Evolutionary conservation across 163 green algal genomes (phyloP), one percentile per base, ranked within the genome.

Genomic region (Coccomyxa subellipsoidea): DNA sequence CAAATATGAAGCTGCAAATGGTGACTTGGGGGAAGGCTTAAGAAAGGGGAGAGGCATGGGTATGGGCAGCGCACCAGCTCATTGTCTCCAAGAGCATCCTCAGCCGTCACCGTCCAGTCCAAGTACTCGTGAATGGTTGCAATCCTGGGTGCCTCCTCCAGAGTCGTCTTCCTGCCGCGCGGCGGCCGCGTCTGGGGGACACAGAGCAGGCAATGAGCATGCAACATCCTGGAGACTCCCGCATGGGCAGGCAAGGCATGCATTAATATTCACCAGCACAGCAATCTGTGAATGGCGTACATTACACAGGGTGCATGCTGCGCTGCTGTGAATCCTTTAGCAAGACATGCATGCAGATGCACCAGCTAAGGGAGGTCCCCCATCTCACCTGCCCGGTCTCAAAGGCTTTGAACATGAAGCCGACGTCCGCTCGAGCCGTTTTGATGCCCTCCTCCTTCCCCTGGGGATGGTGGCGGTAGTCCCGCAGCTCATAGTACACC

Each of bases 111-210:
- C 8, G 95, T 98, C 95, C 95, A 98, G 85, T 98, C 93, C 15
- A 98, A 88, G 87, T 97, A 98, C 84, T 98, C 95, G 83, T 98
- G 95, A 54, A 98, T 98, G 59, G 95, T 98, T 70, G 92, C 88
- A n/a, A 92, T 90, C 12, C 95, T 90, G 7, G 93, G 91, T 80
- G 91, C 88, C 69, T 93, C 87, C 0, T 85, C 89, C 70, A 77
- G 70, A 27, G 70, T 38, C 4, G 70, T 77, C 32, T 47, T 40
- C 32, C 32, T 27, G n/a, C 70, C 70, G 10, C 70, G 70, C 0
- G 70, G 32, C 70, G 70, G 82, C 37, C 79, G 86, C 35, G 83
- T 85, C 80, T 84, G 69, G 36, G 83, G 80, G 31, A 88, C 86
- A 59, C 23, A 59, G n/a, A n/a, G n/a, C n/a, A n/a, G n/a, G n/a